Conservation (phyloP, 2,329 filamentous ascomycete species). For the Botrytis aclada region DNA sequence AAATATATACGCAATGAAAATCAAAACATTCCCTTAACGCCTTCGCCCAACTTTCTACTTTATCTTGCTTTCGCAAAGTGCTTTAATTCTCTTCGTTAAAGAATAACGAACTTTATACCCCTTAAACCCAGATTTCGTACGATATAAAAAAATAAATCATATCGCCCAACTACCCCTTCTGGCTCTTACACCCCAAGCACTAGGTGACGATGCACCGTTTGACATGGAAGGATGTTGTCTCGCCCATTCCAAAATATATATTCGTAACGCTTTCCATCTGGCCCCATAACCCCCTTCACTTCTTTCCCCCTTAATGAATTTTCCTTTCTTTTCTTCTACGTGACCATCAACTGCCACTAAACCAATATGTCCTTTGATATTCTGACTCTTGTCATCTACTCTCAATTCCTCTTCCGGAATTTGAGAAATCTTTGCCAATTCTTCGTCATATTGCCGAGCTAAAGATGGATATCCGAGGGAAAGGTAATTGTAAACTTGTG, state of each 20-base stretch:
- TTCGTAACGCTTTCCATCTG: slow-evolving; percentile 78
- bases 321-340: slow-evolving; percentile 30
- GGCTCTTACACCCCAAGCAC: slow-evolving; percentile 66
- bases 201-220: slow-evolving; percentile 50
- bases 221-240: slow-evolving; percentile 75
- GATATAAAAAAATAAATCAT: slow-evolving; percentile 43
- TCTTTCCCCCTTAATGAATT: slow-evolving; percentile 41
- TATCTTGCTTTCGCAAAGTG: not conserved
- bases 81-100: not conserved
- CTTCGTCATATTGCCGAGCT: slow-evolving; percentile 77
- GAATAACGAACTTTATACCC: not conserved
- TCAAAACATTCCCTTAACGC: not conserved
- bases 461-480: slow-evolving; percentile 87
- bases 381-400: slow-evolving; percentile 63
- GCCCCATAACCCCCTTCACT: slow-evolving; percentile 47
- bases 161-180: slow-evolving; percentile 72
- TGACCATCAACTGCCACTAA: slow-evolving; percentile 45
- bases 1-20: not conserved
- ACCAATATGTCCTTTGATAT: slow-evolving; percentile 72
- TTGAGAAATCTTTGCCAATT: slow-evolving; percentile 76
- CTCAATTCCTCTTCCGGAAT: slow-evolving; percentile 67
- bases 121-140: not conserved
- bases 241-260: slow-evolving; percentile 88
- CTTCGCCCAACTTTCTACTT: slow-evolving; percentile 1
- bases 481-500: slow-evolving; percentile 96